Percentiles rank a stretch among this genome's conserved stretches.
phyloP scores from a whole-genome alignment of 192 early-diverging fungal genomes.

The Entophlyctis luteolus region DNA sequence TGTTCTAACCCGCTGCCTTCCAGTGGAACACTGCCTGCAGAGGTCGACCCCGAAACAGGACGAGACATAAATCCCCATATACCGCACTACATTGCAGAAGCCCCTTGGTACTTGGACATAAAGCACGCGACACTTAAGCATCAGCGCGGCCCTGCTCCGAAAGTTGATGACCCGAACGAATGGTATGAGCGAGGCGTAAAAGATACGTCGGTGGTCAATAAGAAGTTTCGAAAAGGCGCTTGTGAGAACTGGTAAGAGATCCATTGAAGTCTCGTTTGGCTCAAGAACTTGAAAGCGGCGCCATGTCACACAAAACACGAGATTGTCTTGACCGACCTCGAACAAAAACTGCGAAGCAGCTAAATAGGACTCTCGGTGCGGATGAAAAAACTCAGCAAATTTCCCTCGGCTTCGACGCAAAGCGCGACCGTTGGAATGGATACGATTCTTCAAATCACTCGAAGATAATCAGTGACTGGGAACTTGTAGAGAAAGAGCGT shows the following conservation, averaged over 20 bases:
- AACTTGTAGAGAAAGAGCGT: constrained; percentile 82
- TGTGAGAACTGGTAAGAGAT: constrained; percentile 80
- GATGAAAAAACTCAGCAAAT: constrained; percentile 81
- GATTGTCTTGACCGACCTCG: constrained; percentile 89
- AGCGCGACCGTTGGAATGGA: constrained; percentile 97
- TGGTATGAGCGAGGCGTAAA: constrained; percentile 76
- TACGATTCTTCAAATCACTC: constrained; percentile 87
- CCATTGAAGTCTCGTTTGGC: neutral
- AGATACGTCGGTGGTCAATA: constrained; percentile 50
- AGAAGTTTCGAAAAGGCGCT: constrained; percentile 90
- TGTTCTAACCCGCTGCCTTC: neutral
- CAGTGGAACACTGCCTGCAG: constrained; percentile 48
- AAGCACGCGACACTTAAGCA: constrained; percentile 78
- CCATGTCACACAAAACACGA: constrained; percentile 86
- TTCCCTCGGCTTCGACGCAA: constrained; percentile 85
- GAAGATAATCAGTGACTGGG: constrained; percentile 83
- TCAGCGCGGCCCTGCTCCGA: constrained; percentile 55
- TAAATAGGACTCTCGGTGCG: constrained; percentile 70
- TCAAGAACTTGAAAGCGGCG: constrained; percentile 51
- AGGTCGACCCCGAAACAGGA: constrained; percentile 62
- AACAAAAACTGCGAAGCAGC: constrained; percentile 89
- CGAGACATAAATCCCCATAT: constrained; percentile 98
- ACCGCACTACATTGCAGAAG: constrained; percentile 67
- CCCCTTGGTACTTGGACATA: constrained; percentile 74
- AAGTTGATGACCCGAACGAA: constrained; percentile 40